Base-by-base conservation (phyloP, 208 protist species). In the Trypanosoma brucei region DNA sequence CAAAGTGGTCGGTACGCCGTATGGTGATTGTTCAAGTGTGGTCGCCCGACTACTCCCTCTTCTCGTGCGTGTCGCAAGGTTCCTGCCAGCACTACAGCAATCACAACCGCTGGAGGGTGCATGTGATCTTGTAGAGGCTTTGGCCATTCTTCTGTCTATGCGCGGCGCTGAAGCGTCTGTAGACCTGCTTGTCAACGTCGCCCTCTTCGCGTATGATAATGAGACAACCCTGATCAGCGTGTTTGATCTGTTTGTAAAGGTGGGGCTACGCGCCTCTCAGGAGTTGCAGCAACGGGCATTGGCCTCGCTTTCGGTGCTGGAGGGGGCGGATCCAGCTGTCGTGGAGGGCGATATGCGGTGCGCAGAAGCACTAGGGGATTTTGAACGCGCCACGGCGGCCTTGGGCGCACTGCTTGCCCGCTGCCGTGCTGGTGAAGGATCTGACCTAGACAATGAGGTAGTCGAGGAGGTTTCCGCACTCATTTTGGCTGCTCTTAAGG, bases 121-220 rank as follows among this genome's bases (percentile, higher is more conserved):
- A 33, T 46, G 42, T 53, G 38, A 58, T 53, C 37, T 70, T 44
- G 35, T 70, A 39, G 65, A 70, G 51, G 58, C 40, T 11, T 2
- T 70, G 13, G 34, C 42, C 35, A 35, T 64, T 44, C 44, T 64
- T 8, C 35, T 64, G 39, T 35, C 37, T 30, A 50, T 44, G 3
- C 14, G 45, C 8, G 30, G 55, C 3, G 39, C 54, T 49, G 37
- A 31, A 30, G 48, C 56, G n/a, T 45, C 55, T 33, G 44, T 48
- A 31, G 55, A 58, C 31, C 22, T 69, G 8, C 40, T 69, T 46
- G 30, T 62, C 35, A 49, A 69, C 33, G 22, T 56, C 1, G 55
- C 40, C 30, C 35, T 69, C 11, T 38, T 8, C 13, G 9, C 62
- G 13, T 44, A 6, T 5, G 6, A 9, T 22, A 39, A 50, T 62